Percentiles rank a stretch among this genome's conserved stretches.
phyloP scores from a whole-genome alignment of 2,329 filamentous ascomycete species.

The Escovopsis sp. region DNA sequence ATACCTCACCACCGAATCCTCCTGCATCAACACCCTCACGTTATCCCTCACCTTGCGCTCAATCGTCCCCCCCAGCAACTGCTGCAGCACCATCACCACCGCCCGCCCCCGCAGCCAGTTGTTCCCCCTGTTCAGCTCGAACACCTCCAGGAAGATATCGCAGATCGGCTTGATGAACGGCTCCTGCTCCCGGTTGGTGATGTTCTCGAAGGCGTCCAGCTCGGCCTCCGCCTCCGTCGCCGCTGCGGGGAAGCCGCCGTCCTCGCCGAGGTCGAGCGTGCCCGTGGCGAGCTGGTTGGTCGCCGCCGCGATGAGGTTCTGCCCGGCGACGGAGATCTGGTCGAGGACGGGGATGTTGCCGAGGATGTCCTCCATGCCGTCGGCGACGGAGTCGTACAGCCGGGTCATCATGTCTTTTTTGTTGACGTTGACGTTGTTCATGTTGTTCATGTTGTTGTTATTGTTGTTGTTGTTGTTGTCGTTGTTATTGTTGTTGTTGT shows the following conservation, averaged over 20 bases:
- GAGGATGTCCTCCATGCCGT: slow-evolving; percentile 95
- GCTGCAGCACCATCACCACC: slow-evolving; percentile 90
- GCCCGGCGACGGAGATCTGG: slow-evolving; percentile 80
- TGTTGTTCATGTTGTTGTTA: too few species aligned
- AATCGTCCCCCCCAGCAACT: slow-evolving; percentile 87
- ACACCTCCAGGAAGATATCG: slow-evolving; percentile 90
- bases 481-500: too few species aligned
- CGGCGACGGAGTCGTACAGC: slow-evolving; percentile 90
- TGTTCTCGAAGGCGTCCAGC: slow-evolving; percentile 67
- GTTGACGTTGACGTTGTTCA: too few species aligned
- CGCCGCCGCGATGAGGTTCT: slow-evolving; percentile 72
- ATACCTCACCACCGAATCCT: slow-evolving; percentile 65
- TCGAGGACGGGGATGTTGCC: slow-evolving; percentile 93
- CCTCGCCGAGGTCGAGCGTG: slow-evolving; percentile 36
- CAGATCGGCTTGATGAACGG: slow-evolving; percentile 98
- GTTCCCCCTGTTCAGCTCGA: slow-evolving; percentile 86
- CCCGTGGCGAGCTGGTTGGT: slow-evolving; percentile 46
- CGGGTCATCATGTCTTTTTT: slow-evolving; percentile 83
- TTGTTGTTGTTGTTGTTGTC: too few species aligned
- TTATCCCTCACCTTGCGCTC: slow-evolving; percentile 88
- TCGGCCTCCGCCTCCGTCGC: slow-evolving; percentile 77
- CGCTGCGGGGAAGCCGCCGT: slow-evolving; percentile 28
- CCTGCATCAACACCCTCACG: slow-evolving; percentile 55
- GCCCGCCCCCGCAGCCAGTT: slow-evolving; percentile 94
- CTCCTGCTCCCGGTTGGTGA: slow-evolving; percentile 71